Percentiles rank a stretch among this genome's conserved stretches.
These are phyloP conservation scores for Aspergillus funiculosus DNA, from an alignment of 495 filamentous ascomycete species.

Conservation along the genomic window DNA sequence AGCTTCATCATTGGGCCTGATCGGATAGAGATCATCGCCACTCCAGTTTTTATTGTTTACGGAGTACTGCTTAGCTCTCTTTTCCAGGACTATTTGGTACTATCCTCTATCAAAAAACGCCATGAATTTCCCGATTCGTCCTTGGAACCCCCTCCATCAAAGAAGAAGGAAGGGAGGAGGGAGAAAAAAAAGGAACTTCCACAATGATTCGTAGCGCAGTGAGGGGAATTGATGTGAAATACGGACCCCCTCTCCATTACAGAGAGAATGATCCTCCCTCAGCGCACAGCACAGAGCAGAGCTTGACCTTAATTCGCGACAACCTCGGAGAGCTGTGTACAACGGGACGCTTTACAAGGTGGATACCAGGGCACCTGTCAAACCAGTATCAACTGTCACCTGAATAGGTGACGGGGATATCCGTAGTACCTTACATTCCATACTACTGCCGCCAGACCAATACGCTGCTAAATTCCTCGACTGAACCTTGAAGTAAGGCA, in stretches of 20 bases:
- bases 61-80: too few species aligned
- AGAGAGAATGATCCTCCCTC: too few species aligned
- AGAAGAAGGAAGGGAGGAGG: neutral
- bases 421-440: constrained; percentile 2
- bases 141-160: neutral
- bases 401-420: too few species aligned
- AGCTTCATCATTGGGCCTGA: constrained; percentile 12
- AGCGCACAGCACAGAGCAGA: constrained; percentile 10
- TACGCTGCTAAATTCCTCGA: neutral
- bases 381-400: too few species aligned
- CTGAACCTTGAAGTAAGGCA: neutral
- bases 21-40: constrained; percentile 2
- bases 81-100: neutral
- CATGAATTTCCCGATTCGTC: neutral
- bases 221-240: too few species aligned
- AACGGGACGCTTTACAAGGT: too few species aligned
- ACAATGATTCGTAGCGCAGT: too few species aligned
- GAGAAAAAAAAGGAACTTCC: neutral
- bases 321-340: too few species aligned
- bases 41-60: neutral
- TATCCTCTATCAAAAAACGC: neutral
- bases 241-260: too few species aligned
- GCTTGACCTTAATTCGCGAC: neutral
- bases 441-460: too few species aligned
- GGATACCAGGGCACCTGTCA: too few species aligned